Evolutionary conservation across 176 grass and related monocot genomes (phyloP), one percentile per base, ranked within the genome.

Genomic region (Ensete glaucum): DNA sequence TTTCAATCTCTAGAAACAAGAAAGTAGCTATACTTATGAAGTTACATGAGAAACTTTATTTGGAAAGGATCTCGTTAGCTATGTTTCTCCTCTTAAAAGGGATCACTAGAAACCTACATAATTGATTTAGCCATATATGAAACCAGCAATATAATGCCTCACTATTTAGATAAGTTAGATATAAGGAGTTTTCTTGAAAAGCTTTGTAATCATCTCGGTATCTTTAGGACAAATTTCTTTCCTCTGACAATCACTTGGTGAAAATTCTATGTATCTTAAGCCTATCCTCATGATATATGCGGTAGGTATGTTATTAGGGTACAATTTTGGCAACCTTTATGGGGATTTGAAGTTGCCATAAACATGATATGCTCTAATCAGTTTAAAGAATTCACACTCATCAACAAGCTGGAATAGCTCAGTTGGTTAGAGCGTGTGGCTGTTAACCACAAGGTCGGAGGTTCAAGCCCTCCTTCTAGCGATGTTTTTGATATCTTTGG

Each of bases 91-190:
- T 96, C 57, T 85, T 96, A 65, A 83, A 96, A 66, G 92, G 92
- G 48, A 76, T 91, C 71, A 68, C 89, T 72, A 89, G 92, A 66
- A 85, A 87, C 23, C 80, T 96, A 23, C 75, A 89, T 72, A 92
- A 91, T 81, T 84, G 92, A 87, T 91, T 91, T 81, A 85, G 86
- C 74, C 79, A 85, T 80, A 77, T 96, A 34, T 96, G 92, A 69
- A 87, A 78, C 84, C 89, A 71, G 76, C 82, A 66, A 34, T 91
- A 23, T 84, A 83, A 78, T 89, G 88, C 49, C 84, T 96, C 73
- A 54, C 82, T 79, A 65, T 85, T 69, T 84, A 91, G 62, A 77
- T 96, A 67, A 80, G 71, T 54, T 54, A 87, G 86, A 80, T 77
- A 91, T 72, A 96, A 85, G 83, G 89, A 91, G 59, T 77, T 86